These are phyloP conservation scores for Gentiana straminea DNA, from an alignment of 257 asterid species.

Conservation along the genomic window DNA sequence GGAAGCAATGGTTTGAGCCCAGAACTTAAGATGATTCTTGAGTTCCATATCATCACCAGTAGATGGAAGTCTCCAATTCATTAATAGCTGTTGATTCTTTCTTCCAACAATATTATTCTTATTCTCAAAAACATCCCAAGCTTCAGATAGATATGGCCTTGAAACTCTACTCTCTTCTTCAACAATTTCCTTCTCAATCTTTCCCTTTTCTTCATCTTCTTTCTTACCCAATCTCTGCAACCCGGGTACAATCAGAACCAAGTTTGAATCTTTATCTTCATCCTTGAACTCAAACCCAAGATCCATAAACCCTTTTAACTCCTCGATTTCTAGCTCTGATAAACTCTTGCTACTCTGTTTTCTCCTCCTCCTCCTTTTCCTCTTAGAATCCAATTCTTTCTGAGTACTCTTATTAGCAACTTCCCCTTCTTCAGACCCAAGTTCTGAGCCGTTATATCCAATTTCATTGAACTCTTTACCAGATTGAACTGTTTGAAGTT, in stretches of 20 bases:
- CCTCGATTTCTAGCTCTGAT: constrained; percentile 64
- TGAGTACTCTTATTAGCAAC: no score
- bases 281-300: constrained; percentile 67
- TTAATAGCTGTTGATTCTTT: constrained; percentile 10
- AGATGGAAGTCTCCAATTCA: constrained; percentile 39
- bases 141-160: constrained; percentile 49
- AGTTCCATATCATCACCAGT: constrained; percentile 46
- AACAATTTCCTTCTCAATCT: background rate
- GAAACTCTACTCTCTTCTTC: constrained; percentile 10
- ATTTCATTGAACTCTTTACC: constrained; percentile 33
- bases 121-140: constrained; percentile 32
- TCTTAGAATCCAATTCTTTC: background rate
- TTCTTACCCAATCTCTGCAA: constrained; percentile 33
- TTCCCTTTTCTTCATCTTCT: background rate
- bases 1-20: constrained; percentile 82
- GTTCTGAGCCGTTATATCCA: no score
- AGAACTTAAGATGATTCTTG: constrained; percentile 49
- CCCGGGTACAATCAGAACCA: constrained; percentile 57
- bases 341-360: constrained; percentile 28
- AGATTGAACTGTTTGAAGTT: constrained; percentile 55
- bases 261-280: constrained; percentile 34
- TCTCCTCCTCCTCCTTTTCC: constrained; percentile 8
- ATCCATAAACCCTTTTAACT: constrained; percentile 77
- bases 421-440: no score
- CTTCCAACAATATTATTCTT: constrained; percentile 1